phyloP scores from a whole-genome alignment of 2,329 filamentous ascomycete genomes.

The Cryphonectria carpinicola region DNA sequence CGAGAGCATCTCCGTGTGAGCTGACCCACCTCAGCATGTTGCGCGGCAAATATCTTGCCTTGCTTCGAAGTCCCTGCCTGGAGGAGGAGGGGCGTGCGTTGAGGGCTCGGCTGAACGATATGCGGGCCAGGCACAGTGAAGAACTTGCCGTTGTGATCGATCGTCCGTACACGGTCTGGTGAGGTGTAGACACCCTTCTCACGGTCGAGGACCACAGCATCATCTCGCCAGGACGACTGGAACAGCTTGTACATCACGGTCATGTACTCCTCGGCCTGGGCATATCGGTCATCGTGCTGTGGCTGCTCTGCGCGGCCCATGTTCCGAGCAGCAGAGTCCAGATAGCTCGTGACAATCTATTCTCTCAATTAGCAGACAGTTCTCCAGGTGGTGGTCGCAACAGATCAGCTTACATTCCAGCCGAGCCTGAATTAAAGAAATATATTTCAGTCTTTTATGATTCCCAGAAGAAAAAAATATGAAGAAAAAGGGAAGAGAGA shows the following conservation, averaged over 20 bases:
- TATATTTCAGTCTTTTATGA: neutral
- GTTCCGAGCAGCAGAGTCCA: constrained; percentile 68
- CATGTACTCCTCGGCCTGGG: constrained; percentile 65
- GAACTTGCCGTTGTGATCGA: constrained; percentile 64
- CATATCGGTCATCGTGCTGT: constrained; percentile 64
- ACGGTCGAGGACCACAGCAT: constrained; percentile 58
- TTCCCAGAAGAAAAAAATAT: neutral
- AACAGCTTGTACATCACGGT: constrained; percentile 61
- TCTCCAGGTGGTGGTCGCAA: neutral
- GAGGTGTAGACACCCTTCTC: constrained; percentile 60
- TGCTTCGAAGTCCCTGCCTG: constrained; percentile 71
- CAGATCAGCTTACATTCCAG: constrained; percentile 45
- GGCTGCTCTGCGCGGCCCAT: constrained; percentile 61
- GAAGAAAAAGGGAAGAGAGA: no score
- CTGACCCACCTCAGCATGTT: neutral
- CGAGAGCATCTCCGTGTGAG: neutral
- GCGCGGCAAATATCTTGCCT: constrained; percentile 51
- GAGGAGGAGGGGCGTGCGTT: constrained; percentile 69
- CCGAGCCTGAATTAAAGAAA: constrained; percentile 41
- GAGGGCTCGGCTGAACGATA: constrained; percentile 67
- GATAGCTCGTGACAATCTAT: constrained; percentile 67
- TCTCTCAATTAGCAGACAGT: neutral
- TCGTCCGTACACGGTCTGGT: constrained; percentile 61
- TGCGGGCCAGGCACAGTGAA: constrained; percentile 61
- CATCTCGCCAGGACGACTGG: constrained; percentile 56